Evolutionary conservation across 306 rosid species (phyloP), one percentile per base, ranked within the genome.

Genomic region (Fagus crenata): DNA sequence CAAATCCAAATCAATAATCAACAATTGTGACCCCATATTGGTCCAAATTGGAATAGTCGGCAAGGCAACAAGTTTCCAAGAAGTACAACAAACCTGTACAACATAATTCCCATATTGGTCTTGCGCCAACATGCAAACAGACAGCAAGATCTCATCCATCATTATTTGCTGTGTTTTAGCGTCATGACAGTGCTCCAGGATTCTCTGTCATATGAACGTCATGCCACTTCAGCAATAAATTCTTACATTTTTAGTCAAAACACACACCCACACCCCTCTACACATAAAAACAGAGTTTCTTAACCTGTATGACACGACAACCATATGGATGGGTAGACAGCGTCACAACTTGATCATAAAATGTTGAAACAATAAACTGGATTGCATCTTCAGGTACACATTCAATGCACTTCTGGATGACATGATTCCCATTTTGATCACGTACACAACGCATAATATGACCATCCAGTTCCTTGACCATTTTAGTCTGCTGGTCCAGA

Each of bases 351-450:
- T 92, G 98, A 80, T 88, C 97, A 75, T 75, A 92, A 83, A 95
- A 95, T 11, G 97, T 89, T 13, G 97, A 90, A 54, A 95, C 86
- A 78, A 95, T 95, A 69, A 95, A 95, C 61, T 82, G 59, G 76
- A 90, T 88, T 9, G 87, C 93, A 73, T 87, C 92, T 74, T 94
- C 98, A 75, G 98, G 97, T 33, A 94, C 95, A 87, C 95, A 90
- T 85, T 95, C 98, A 74, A 95, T 95, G 77, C 98, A 92, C 80
- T 92, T 95, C 82, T 95, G 97, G 80, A 95, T 85, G 64, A 95
- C 98, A 86, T 95, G 98, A 79, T 95, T 95, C 58, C 98, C 98
- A 78, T 95, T 95, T 82, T 95, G 98, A 87, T 95, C 98, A 5
- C 97, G 97, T 4, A 95, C 97, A 80, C 98, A 92, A 46, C 96